Evolutionary conservation across 2,329 filamentous ascomycete species (phyloP).

Genomic region (Exophiala oligosperma): DNA sequence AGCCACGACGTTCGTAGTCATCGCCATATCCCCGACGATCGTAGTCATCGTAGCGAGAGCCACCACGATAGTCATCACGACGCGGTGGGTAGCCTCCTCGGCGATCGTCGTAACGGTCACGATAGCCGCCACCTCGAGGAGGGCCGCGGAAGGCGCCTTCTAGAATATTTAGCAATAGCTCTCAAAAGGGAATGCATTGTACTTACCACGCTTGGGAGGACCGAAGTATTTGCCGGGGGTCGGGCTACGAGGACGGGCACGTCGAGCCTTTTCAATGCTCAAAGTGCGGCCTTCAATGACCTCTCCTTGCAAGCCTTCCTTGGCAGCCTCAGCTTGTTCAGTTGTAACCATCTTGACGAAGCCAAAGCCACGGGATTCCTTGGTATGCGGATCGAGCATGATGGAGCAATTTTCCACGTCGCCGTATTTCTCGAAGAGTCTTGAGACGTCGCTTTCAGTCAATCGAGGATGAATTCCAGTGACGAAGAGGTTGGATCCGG

Average conservation of each 20-base stretch:
- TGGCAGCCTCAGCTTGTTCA: slow-evolving; percentile 93
- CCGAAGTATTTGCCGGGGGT: slow-evolving; percentile 99
- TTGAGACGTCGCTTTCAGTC: slow-evolving; percentile 83
- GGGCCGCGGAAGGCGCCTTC: slow-evolving; percentile 36
- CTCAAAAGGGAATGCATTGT: slow-evolving; percentile 23
- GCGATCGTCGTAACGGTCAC: slow-evolving; percentile 53
- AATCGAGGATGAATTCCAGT: slow-evolving; percentile 96
- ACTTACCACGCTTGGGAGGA: slow-evolving; percentile 91
- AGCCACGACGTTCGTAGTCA: slow-evolving; percentile 45
- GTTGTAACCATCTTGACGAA: slow-evolving; percentile 99
- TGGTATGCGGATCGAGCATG: slow-evolving; percentile 97
- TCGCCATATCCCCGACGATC: slow-evolving; percentile 45
- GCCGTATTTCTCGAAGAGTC: slow-evolving; percentile 97
- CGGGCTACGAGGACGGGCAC: slow-evolving; percentile 89
- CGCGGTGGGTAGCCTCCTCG: slow-evolving; percentile 46
- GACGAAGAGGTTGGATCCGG: slow-evolving; percentile 97
- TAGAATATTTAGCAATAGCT: slow-evolving; percentile 17
- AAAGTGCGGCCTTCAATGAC: slow-evolving; percentile 91
- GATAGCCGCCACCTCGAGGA: slow-evolving; percentile 36
- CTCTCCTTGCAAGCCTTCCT: slow-evolving; percentile 93
- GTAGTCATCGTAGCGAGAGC: slow-evolving; percentile 44
- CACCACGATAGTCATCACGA: slow-evolving; percentile 48
- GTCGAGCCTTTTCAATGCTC: slow-evolving; percentile 98
- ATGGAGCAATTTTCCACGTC: slow-evolving; percentile 99
- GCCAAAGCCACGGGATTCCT: slow-evolving; percentile 97